Evolutionary conservation across 2,329 filamentous ascomycete genomes (phyloP).

Genomic region (Sphaerulina vaccinii): DNA sequence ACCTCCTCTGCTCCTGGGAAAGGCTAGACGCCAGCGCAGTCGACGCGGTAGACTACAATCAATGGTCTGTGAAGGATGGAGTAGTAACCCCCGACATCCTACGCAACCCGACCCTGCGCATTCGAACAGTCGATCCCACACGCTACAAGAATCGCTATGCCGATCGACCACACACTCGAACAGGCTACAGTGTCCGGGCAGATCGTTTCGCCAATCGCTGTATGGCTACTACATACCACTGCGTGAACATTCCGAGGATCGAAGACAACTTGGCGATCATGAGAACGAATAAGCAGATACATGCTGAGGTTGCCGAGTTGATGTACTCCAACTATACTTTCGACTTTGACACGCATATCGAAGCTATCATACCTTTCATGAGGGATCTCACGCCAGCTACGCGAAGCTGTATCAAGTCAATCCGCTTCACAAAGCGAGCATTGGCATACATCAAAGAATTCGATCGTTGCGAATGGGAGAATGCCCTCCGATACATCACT

Average conservation of each 20-base stretch:
- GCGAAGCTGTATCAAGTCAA: slow-evolving; percentile 48
- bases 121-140: slow-evolving; percentile 46
- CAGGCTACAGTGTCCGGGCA: slow-evolving; percentile 41
- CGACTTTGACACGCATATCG: slow-evolving; percentile 60
- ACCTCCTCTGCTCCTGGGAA: slow-evolving; percentile 35
- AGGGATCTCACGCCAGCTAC: slow-evolving; percentile 54
- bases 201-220: slow-evolving; percentile 45
- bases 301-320: slow-evolving; percentile 56
- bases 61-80: slow-evolving; percentile 20
- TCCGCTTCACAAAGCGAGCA: slow-evolving; percentile 58
- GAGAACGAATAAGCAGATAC: slow-evolving; percentile 43
- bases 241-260: slow-evolving; percentile 40
- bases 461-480: slow-evolving; percentile 56
- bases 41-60: slow-evolving; percentile 46
- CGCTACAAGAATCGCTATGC: slow-evolving; percentile 30
- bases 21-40: slow-evolving; percentile 37
- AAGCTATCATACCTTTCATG: slow-evolving; percentile 61
- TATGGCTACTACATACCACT: slow-evolving; percentile 56
- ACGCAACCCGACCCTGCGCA: slow-evolving; percentile 39
- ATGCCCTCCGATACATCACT: slow-evolving; percentile 52
- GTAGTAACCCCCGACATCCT: slow-evolving; percentile 5
- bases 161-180: slow-evolving; percentile 33
- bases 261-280: slow-evolving; percentile 37
- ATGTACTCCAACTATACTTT: slow-evolving; percentile 59
- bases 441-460: slow-evolving; percentile 55